Percentiles rank a stretch among this genome's conserved stretches.
Conservation (phyloP, 306 rosid genomes). For the Inga oerstediana region DNA sequence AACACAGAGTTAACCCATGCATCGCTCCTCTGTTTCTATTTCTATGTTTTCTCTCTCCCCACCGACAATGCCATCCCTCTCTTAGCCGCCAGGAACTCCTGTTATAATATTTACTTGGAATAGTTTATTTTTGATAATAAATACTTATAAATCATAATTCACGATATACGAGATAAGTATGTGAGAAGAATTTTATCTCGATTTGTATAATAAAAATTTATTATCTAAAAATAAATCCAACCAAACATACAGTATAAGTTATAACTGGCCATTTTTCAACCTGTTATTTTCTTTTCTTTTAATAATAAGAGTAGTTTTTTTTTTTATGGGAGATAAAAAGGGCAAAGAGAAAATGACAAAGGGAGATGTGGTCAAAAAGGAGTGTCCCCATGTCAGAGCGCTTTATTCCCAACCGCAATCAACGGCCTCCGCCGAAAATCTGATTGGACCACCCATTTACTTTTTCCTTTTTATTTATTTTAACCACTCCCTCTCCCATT, state of each 20-base stretch:
- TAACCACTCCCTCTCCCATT: neutral
- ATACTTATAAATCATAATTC: no score
- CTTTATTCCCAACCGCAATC: constrained; percentile 99
- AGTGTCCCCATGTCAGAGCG: constrained; percentile 49
- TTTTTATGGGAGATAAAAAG: neutral
- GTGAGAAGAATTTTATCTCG: no score
- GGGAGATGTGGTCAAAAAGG: constrained; percentile 58
- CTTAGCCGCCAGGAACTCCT: neutral
- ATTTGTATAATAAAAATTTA: no score
- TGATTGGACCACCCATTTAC: neutral
- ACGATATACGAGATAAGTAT: no score
- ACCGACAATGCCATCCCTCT: constrained; percentile 44
- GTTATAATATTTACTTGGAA: neutral
- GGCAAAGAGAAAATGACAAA: constrained; percentile 36
- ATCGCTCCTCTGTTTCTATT: constrained; percentile 5
- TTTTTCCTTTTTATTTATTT: neutral
- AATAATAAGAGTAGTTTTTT: neutral
- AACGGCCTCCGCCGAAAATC: constrained; percentile 80
- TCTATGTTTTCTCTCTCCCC: constrained; percentile 29
- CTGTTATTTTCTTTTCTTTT: neutral
- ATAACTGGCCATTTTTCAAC: neutral
- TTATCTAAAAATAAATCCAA: no score
- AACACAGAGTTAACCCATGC: constrained; percentile 47
- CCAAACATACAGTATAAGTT: no score
- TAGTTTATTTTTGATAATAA: no score